Base-by-base conservation (phyloP, 805 yeast species). In the Ogataea minuta region DNA sequence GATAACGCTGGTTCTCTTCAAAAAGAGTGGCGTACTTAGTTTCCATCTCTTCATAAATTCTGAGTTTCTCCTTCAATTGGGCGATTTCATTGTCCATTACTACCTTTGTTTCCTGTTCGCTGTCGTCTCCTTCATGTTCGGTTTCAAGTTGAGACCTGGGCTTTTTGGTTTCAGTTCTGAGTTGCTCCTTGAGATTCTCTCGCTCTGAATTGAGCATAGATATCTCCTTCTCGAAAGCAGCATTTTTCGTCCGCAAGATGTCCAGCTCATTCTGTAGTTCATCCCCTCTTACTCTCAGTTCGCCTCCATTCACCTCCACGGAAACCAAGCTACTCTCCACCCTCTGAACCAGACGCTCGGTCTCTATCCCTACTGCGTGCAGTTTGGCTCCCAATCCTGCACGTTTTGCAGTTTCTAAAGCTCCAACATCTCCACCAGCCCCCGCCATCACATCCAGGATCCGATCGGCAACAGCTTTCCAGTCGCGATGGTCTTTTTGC, bases 401-500 rank as follows among this genome's bases (percentile, higher is more conserved):
- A 14, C 20, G 20, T 33, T 23, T 20, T 11, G 39, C 43, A 6
- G 13, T 28, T 3, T 25, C 24, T 8, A 30, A 28, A 14, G 31
- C 26, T 31, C 7, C 11, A 6, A 31, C 19, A 6, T 31, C 41
- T 7, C 13, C 36, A 6, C 28, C 31, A 3, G 25, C 25, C 4
- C 33, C 46, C 13, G 19, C 15, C 2, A 49, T 12, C 12, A 40
- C 27, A 19, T 33, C 41, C 6, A 49, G 12, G 6, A 52, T 43
- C 7, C 45, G 34, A 26, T 49, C 35, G 6, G 41, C 38, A 2
- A 42, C 23, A 1, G 12, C n/a, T 33, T 46, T 44, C 44, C 50
- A 46, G 4, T 44, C 32, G 8, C 30, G 28, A 29, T 52, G 48
- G 38, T 53, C 54, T 7, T 20, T 9, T 17, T 50, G 48, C 8